These are phyloP conservation scores for Ogataea nitratoaversa DNA, from an alignment of 805 yeast genomes.

Conservation along the genomic window DNA sequence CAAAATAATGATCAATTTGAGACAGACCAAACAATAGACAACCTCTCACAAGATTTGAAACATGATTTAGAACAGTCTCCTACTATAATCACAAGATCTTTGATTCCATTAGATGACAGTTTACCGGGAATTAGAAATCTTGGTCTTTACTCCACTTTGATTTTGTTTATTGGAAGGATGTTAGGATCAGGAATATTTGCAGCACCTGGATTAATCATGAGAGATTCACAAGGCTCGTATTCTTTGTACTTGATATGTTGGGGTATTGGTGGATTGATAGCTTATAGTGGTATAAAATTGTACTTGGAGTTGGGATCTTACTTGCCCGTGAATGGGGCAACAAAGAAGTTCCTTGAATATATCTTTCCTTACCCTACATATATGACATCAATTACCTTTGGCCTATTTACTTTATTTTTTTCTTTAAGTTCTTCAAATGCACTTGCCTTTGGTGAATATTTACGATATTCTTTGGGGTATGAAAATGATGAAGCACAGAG, in stretches of 20 bases:
- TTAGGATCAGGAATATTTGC: constrained; percentile 72
- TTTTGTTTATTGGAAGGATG: constrained; percentile 58
- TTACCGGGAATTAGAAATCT: constrained; percentile 26
- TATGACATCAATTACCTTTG: constrained; percentile 38
- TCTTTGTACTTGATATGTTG: constrained; percentile 52
- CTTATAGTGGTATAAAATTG: constrained; percentile 56
- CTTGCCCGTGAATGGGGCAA: constrained; percentile 67
- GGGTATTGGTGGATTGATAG: constrained; percentile 52
- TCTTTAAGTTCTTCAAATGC: constrained; percentile 42
- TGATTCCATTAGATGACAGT: constrained; percentile 18
- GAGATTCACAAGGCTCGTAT: constrained; percentile 58
- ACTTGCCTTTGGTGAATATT: constrained; percentile 47
- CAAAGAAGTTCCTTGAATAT: constrained; percentile 60
- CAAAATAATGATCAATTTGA: neutral
- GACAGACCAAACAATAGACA: constrained; percentile 11
- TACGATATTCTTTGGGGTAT: constrained; percentile 36
- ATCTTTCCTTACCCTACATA: constrained; percentile 52
- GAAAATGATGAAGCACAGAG: constrained; percentile 28
- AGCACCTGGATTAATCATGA: constrained; percentile 56
- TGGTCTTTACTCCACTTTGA: constrained; percentile 58
- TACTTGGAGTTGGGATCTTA: constrained; percentile 63
- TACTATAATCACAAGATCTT: constrained; percentile 12
- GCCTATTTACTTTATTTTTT: constrained; percentile 38
- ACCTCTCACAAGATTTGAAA: constrained; percentile 11
- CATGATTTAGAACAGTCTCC: constrained; percentile 11